Conservation (phyloP, 257 asterid species). For the Solanum appendiculatum region DNA sequence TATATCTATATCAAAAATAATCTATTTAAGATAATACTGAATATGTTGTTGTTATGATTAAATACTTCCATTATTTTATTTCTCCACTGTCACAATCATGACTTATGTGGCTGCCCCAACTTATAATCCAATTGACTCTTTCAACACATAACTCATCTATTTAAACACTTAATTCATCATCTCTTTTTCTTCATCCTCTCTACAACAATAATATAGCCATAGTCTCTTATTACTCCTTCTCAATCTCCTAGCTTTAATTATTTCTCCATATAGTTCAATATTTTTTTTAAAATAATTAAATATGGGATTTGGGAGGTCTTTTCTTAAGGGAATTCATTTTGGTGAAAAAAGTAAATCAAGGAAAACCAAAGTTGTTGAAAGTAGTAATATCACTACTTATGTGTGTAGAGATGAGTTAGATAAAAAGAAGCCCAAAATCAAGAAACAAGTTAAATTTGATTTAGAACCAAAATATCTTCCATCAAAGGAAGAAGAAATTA, state of each 20-base stretch:
- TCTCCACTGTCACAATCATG: neutral
- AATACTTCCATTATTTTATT: neutral
- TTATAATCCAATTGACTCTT: neutral
- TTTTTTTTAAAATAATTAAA: accelerated
- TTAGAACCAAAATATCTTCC: neutral
- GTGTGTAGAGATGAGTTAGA: neutral
- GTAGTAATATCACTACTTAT: neutral
- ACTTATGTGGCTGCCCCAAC: neutral
- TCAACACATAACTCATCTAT: neutral
- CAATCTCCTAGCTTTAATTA: neutral
- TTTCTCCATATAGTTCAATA: neutral
- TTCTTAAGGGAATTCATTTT: neutral
- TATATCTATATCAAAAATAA: no score
- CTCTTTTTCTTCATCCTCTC: neutral
- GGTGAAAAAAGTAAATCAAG: neutral
- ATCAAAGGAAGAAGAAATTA: neutral
- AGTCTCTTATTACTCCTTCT: neutral
- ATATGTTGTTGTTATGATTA: neutral
- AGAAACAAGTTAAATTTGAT: conserved; percentile 3
- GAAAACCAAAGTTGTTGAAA: neutral
- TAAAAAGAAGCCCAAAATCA: neutral
- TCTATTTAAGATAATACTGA: no score
- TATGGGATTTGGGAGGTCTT: neutral
- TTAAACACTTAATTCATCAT: neutral
- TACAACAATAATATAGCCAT: neutral